phyloP scores from a whole-genome alignment of 2,329 filamentous ascomycete species.

The Ascochyta rabiei region DNA sequence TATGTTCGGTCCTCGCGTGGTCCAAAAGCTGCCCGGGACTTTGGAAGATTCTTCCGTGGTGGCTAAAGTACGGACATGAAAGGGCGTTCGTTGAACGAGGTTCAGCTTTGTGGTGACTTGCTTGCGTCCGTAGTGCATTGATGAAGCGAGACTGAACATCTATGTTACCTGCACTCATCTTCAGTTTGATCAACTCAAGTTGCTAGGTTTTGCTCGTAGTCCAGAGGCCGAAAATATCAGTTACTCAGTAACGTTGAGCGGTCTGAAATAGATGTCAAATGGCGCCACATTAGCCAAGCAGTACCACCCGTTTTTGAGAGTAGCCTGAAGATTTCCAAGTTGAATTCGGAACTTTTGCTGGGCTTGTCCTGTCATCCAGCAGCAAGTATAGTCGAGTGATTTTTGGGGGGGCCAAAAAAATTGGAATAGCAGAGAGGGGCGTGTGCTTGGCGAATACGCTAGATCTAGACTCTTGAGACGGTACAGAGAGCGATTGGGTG shows the following conservation, averaged over 20 bases:
- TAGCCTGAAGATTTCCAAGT: not conserved
- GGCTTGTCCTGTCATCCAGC: not conserved
- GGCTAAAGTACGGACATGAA: conserved; percentile 39
- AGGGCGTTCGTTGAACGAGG: conserved; percentile 23
- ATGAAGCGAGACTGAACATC: conserved; percentile 36
- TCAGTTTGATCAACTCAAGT: not conserved
- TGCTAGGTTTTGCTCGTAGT: conserved; percentile 3
- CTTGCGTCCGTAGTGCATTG: conserved; percentile 35
- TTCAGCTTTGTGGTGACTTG: conserved; percentile 24
- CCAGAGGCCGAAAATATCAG: conserved; percentile 7
- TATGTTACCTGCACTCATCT: conserved; percentile 27
- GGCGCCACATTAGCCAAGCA: conserved; percentile 5
- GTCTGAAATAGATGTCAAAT: not conserved
- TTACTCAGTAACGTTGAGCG: not conserved
- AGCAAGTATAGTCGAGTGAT: not conserved
- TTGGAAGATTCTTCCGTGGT: conserved; percentile 39
- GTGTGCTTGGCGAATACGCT: not conserved
- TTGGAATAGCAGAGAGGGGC: not conserved
- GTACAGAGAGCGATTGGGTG: not conserved
- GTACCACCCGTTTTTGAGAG: not conserved
- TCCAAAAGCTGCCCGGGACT: conserved; percentile 29
- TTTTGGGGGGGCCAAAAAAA: not conserved
- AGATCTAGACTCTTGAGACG: not conserved
- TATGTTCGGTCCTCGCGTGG: conserved; percentile 40
- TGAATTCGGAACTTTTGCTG: no score